Conservation (phyloP, 768 basidiomycete genomes). For the Phanerochaete sordida region DNA sequence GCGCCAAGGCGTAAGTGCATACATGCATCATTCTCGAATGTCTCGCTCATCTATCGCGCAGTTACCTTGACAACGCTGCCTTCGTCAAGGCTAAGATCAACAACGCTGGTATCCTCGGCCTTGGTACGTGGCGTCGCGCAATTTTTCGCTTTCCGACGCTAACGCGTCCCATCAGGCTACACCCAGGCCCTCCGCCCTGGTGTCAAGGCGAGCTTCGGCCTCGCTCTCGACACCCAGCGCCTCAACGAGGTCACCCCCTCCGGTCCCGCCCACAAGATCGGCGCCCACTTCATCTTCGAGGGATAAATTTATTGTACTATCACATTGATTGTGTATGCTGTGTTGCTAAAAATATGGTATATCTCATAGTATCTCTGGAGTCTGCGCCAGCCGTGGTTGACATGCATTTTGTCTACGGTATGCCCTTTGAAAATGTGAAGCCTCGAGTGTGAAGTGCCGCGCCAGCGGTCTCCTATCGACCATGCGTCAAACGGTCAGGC, state of each 20-base stretch:
- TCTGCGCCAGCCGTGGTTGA: neutral
- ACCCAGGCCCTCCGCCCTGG: slow-evolving; percentile 93
- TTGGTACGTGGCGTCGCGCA: slow-evolving; percentile 44
- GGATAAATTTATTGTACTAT: slow-evolving; percentile 22
- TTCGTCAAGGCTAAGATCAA: slow-evolving; percentile 99
- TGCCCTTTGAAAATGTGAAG: no score
- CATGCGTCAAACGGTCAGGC: no score
- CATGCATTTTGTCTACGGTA: no score
- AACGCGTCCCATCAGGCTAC: slow-evolving; percentile 49
- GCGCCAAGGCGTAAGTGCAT: slow-evolving; percentile 81
- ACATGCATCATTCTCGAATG: neutral
- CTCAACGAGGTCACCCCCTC: slow-evolving; percentile 63
- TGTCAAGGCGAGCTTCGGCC: slow-evolving; percentile 89
- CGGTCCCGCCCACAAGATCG: slow-evolving; percentile 81
- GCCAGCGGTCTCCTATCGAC: no score
- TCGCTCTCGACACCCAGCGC: slow-evolving; percentile 92
- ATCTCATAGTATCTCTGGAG: neutral
- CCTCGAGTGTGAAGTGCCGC: no score
- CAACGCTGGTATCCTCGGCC: slow-evolving; percentile 86
- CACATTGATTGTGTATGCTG: neutral
- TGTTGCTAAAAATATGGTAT: neutral
- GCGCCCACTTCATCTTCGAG: slow-evolving; percentile 73
- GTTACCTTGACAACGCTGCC: slow-evolving; percentile 81
- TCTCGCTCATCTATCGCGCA: slow-evolving; percentile 20
- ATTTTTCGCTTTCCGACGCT: neutral